Base-by-base conservation (phyloP, 83 land plant species). In the Thuja plicata region DNA sequence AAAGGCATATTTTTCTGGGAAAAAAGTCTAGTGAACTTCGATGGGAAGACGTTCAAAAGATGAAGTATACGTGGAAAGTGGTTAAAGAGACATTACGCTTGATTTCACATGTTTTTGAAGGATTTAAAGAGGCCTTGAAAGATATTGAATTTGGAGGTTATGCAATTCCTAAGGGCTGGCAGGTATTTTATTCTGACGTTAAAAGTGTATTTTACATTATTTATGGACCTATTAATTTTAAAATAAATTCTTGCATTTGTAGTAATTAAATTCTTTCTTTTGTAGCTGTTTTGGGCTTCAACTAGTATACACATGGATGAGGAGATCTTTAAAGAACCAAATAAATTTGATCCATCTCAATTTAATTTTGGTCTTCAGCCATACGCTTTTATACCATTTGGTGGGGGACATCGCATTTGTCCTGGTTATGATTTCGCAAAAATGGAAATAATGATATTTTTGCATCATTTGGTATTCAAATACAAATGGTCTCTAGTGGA, bases 111-210 rank as follows among this genome's bases (percentile, higher is more conserved):
- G 37, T 88, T 41, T 94, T 94, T 52, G 81, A 43, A 13, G 16
- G 5, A 77, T 77, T 77, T 5, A 34, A 43, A 37, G 37, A 77
- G 15, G 21, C 19, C 38, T 12, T 77, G 19, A 88, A 88, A 80
- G 94, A 92, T 37, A 79, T 91, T 5, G 92, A 92, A 46, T 94
- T 71, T 79, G 91, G 50, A 8, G 92, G 92, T 8, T 91, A 89
- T 50, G 13, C 79, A 16, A 92, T 94, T 17, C 95, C 95, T 27
- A 90, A 92, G 87, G 94, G 91, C 21, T 94, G 95, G 95, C 88
- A 92, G 50, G 95, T 92, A 89, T 86, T 1, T 7, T 1, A 8
- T 3, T 73, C 10, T 30, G 8, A 17, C 3, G 4, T 60, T 50
- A 10, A 10, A 19, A 27, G 0, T 0, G 0, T 1, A 24, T 70